Base-by-base conservation (phyloP, 31 red algal species). In the Odonthalia washingtoniensis region DNA sequence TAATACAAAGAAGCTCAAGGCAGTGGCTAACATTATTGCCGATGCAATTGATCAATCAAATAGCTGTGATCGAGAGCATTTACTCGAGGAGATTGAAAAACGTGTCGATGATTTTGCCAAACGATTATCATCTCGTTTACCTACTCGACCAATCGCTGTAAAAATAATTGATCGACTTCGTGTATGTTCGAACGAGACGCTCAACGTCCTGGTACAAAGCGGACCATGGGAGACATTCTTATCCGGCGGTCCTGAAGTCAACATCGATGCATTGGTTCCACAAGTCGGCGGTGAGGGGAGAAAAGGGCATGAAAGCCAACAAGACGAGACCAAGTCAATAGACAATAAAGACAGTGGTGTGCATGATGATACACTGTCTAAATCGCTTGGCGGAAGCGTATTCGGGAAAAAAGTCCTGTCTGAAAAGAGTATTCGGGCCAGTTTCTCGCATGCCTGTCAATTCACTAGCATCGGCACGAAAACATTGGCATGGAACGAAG, bases 161-260 rank as follows among this genome's bases (percentile, higher is more conserved):
- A 39, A 44, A 46, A 66, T 82, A 2, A 69, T 66, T 37, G 61
- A 12, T 27, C 37, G 57, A 34, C 1, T 60, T 9, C 30, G 27
- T 1, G 4, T 5, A 14, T 68, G 65, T 17, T 2, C 3, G 14
- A 27, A 4, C 0, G 78, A 82, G 28, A 69, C 53, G 9, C 35
- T 82, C 37, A 28, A 24, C 4, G 78, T 82, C 1, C 69, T 82
- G 6, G 78, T 66, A 12, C 28, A 82, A 65, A n/a, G 44, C 28
- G 78, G 78, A 32, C 18, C 78, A 26, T 82, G 78, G 78, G 78
- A 82, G 28, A 67, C 57, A 17, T 68, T 57, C 2, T 21, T 82
- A 24, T 82, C 78, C n/a, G 35, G 49, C 1, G 78, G 78, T 2
- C 78, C 78, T 34, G 78, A 82, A 66, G 78, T 82, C 35, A 39